Conservation (phyloP, 192 early-diverging fungal species). For the Diversispora eburnea region DNA sequence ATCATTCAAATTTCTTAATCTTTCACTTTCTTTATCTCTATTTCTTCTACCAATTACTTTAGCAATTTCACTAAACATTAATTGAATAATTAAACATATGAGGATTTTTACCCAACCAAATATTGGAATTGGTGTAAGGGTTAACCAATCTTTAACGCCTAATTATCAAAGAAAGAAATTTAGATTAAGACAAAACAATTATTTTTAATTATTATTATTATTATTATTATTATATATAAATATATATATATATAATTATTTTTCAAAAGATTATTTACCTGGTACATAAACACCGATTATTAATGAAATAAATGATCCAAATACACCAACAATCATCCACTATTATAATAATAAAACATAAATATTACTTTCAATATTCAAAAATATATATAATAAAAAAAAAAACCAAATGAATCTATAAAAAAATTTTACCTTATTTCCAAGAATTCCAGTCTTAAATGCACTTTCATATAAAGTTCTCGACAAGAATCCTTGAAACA, state of each 20-base stretch:
- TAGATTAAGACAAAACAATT: not conserved
- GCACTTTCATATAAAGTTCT: constrained; percentile 67
- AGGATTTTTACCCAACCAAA: constrained; percentile 63
- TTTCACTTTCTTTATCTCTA: constrained; percentile 1
- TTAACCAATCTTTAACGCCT: constrained; percentile 46
- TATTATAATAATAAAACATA: not conserved
- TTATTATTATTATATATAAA: not conserved
- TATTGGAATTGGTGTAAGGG: constrained; percentile 53
- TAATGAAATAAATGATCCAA: constrained; percentile 65
- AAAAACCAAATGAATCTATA: not conserved
- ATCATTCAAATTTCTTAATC: too few species aligned
- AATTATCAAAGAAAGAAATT: not conserved
- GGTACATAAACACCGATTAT: constrained; percentile 81
- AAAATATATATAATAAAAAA: constrained; percentile 4
- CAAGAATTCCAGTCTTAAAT: constrained; percentile 69
- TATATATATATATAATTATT: constrained; percentile 21
- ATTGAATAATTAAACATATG: constrained; percentile 52
- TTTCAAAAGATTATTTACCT: constrained; percentile 38
- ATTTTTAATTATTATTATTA: not conserved
- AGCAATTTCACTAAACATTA: constrained; percentile 55
- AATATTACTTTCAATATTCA: not conserved
- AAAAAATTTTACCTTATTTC: constrained; percentile 45
- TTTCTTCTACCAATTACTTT: constrained; percentile 52
- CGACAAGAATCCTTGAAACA: constrained; percentile 84
- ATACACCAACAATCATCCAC: constrained; percentile 76